Evolutionary conservation across 441 rosid genomes (phyloP).

Genomic region (Rhodomyrtus psidioides): DNA sequence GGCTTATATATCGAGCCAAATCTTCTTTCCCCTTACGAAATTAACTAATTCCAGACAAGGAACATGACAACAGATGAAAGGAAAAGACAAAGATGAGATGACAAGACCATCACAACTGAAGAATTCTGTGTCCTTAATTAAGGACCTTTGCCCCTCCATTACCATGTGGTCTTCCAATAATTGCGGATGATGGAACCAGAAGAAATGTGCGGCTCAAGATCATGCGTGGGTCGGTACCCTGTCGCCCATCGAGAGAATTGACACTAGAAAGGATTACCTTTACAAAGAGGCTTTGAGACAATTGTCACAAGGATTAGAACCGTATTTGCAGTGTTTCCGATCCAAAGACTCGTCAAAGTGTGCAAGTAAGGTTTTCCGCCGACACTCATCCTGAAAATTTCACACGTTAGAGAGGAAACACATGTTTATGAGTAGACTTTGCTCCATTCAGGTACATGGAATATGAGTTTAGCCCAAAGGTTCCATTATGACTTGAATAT

Average conservation of each 20-base stretch:
- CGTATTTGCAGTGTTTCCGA: slow-evolving; percentile 45
- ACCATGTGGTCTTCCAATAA: not conserved
- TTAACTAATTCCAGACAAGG: not conserved
- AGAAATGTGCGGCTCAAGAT: not conserved
- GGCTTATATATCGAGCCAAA: not conserved
- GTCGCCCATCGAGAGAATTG: not conserved
- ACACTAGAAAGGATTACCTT: not conserved
- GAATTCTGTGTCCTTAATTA: not conserved
- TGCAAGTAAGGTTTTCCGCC: slow-evolving; percentile 71
- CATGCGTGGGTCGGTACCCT: not conserved
- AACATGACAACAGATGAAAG: not conserved
- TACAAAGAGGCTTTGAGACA: slow-evolving; percentile 45
- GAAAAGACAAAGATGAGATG: not conserved
- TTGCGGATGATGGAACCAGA: not conserved
- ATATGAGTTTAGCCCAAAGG: not conserved
- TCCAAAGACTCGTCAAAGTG: slow-evolving; percentile 86
- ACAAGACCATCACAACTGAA: not conserved
- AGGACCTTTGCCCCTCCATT: not conserved
- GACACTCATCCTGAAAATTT: slow-evolving; percentile 57
- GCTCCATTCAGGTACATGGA: not conserved
- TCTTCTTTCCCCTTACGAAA: not conserved
- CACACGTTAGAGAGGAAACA: slow-evolving; percentile 1
- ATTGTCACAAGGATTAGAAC: slow-evolving; percentile 77
- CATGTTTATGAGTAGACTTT: not conserved
- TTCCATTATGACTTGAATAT: not conserved